A percentile compares a stretch with the other conserved stretches of the same genome.
phyloP scores from a whole-genome alignment of 257 asterid genomes.

The Fraxinus pennsylvanica region DNA sequence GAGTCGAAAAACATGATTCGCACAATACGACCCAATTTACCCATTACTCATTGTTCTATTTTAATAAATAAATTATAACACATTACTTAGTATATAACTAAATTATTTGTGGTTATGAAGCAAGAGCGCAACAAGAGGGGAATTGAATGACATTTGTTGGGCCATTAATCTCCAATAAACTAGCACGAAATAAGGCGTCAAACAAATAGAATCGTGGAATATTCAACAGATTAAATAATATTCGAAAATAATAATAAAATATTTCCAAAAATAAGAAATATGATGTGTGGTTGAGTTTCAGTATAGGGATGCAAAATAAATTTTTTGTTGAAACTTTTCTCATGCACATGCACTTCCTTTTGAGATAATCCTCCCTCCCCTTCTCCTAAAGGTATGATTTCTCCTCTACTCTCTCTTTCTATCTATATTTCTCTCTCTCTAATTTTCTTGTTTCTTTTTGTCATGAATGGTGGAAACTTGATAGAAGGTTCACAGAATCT shows the following conservation, averaged over 20 bases:
- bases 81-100: no score
- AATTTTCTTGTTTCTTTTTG: background rate
- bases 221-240: background rate
- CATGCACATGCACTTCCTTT: conserved; percentile 38
- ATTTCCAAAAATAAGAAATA: background rate
- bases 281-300: background rate
- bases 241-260: background rate
- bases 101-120: background rate
- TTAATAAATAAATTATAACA: no score
- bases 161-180: background rate
- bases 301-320: background rate
- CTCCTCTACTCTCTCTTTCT: background rate
- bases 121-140: background rate
- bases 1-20: no score
- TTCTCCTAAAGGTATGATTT: conserved; percentile 63
- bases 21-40: no score
- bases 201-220: background rate
- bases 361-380: conserved; percentile 56
- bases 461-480: background rate
- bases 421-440: background rate
- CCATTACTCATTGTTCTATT: no score
- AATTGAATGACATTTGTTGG: background rate
- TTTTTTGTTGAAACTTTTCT: background rate
- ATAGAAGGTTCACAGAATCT: background rate
- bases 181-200: background rate